phyloP scores from a whole-genome alignment of 2,329 filamentous ascomycete genomes.

The Apiospora aurea region DNA sequence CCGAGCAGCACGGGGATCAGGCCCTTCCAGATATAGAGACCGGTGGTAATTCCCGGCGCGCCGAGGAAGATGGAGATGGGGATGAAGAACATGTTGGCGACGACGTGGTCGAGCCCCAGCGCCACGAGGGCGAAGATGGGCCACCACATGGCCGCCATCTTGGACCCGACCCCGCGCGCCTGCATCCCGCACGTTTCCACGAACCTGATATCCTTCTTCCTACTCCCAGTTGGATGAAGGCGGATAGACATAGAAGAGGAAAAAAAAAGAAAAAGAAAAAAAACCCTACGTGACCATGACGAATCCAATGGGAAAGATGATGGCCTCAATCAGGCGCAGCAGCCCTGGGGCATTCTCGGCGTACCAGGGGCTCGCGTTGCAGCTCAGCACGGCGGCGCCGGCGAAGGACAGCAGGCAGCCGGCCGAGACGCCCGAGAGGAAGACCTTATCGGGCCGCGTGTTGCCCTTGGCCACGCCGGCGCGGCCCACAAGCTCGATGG shows the following conservation, averaged over 20 bases:
- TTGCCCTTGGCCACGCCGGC: slow-evolving; percentile 59
- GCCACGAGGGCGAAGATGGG: slow-evolving; percentile 62
- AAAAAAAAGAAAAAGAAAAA: no score
- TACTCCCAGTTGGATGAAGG: no score
- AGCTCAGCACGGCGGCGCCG: slow-evolving; percentile 53
- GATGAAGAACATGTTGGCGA: slow-evolving; percentile 64
- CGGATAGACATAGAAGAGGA: no score
- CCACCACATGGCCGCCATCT: slow-evolving; percentile 63
- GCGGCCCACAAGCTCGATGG: slow-evolving; percentile 57
- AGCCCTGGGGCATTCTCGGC: slow-evolving; percentile 56
- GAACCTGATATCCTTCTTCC: no score
- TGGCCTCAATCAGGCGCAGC: slow-evolving; percentile 51
- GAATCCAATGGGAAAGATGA: slow-evolving; percentile 58
- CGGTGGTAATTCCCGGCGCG: slow-evolving; percentile 51
- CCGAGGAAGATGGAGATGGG: slow-evolving; percentile 58
- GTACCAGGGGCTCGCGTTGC: slow-evolving; percentile 54
- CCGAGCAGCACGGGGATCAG: slow-evolving; percentile 60
- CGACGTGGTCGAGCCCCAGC: slow-evolving; percentile 61
- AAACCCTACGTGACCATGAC: slow-evolving; percentile 56
- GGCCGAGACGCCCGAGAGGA: slow-evolving; percentile 57
- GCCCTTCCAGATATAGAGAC: slow-evolving; percentile 64
- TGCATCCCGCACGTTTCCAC: no score
- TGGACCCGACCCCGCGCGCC: slow-evolving; percentile 58
- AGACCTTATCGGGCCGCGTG: slow-evolving; percentile 60
- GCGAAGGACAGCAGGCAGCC: slow-evolving; percentile 60